A percentile compares a stretch with the other conserved stretches of the same genome.
Conservation (phyloP, 345 rosid species). For the Moringa oleifera region DNA sequence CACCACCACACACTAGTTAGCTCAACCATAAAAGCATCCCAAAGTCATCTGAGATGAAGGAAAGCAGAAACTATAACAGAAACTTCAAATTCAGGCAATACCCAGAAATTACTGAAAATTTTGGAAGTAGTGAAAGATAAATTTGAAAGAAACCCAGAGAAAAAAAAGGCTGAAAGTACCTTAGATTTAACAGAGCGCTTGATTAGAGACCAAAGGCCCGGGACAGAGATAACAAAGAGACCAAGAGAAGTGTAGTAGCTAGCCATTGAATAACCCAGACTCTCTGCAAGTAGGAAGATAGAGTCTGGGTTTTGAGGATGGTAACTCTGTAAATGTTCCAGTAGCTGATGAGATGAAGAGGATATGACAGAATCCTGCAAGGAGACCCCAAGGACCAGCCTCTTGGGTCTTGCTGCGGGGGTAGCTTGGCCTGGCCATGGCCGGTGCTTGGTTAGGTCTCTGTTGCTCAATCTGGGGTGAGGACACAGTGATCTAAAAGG, state of each 20-base stretch:
- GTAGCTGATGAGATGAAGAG: constrained; percentile 10
- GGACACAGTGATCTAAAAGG: constrained; percentile 9
- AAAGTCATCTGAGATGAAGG: neutral
- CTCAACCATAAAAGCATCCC: neutral
- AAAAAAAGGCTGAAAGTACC: constrained; percentile 23
- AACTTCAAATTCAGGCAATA: neutral
- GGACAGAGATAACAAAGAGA: constrained; percentile 86
- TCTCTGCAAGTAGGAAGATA: constrained; percentile 46
- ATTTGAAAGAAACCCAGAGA: neutral
- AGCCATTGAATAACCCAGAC: constrained; percentile 67
- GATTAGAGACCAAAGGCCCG: constrained; percentile 97
- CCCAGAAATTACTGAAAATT: neutral
- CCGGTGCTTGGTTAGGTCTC: constrained; percentile 2
- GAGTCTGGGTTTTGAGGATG: constrained; percentile 21
- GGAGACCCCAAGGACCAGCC: constrained; percentile 15
- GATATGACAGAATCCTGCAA: constrained; percentile 28
- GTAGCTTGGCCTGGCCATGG: constrained; percentile 21
- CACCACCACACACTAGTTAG: neutral
- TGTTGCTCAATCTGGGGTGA: constrained; percentile 12
- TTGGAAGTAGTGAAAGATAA: neutral
- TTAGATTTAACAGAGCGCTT: constrained; percentile 97
- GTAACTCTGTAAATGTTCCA: constrained; percentile 15
- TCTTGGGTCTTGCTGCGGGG: constrained; percentile 8
- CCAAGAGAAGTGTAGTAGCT: constrained; percentile 95
- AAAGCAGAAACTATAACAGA: neutral